Evolutionary conservation across 2,329 filamentous ascomycete species (phyloP), one percentile per base, ranked within the genome.

Genomic region (Ceratocystiopsis sp.): DNA sequence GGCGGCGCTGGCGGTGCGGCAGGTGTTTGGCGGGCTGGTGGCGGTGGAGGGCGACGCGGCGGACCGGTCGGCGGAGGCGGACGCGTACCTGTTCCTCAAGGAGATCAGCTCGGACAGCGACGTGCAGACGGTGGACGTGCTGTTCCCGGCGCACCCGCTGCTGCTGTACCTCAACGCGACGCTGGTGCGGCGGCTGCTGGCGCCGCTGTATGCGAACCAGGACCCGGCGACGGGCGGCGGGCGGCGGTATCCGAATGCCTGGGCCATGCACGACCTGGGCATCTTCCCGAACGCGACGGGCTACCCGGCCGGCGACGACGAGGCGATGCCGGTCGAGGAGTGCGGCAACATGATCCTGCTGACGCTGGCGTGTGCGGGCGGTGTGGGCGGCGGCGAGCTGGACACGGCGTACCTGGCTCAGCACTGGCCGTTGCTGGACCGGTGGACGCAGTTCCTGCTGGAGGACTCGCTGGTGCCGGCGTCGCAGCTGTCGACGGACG

Each of bases 71-170:
- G 25, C 25, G 5, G 25, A 29, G 25, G 25, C 25, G 25, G 25
- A 29, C 25, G 25, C 25, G 25, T 71, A 87, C 42, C 61, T 93
- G 14, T 93, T 93, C 62, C 61, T 93, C 43, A 93, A 94, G 57
- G 85, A 93, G 57, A 93, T 93, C 54, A 85, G 80, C 48, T 89
- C 82, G 4, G 80, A 93, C 55, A 84, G 85, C 35, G 89, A 93
- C 53, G 78, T 78, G 49, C 83, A 93, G 57, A 93, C 85, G 0
- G 84, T 93, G 16, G 83, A 87, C 61, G 81, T 91, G 37, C 85
- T 91, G 50, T 89, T 84, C 62, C 84, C 84, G 0, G 71, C 81
- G 0, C 85, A 84, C 57, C 82, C 84, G 0, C 86, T 87, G 65
- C 86, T 87, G 60, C 59, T 87, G 15, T 89, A 87, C 55, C 84